Conservation (phyloP, 345 rosid species). For the Angophora floribunda region DNA sequence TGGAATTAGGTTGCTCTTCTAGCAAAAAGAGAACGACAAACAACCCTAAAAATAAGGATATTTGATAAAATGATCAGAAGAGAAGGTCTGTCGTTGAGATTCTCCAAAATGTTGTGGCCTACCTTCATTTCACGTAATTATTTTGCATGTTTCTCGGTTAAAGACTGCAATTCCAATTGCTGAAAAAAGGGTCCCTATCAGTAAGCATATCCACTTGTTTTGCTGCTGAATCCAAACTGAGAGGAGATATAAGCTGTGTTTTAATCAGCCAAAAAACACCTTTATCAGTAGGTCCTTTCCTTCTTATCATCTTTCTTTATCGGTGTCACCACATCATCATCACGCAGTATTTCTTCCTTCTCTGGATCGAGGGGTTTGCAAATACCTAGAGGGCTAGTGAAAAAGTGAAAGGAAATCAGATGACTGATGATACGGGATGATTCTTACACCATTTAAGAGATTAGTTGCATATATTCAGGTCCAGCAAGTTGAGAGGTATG, state of each 20-base stretch:
- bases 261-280: constrained; percentile 97
- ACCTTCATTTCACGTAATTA: too few relatives aligned
- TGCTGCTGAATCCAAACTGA: constrained; percentile 64
- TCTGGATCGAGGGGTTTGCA: constrained; percentile 71
- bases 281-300: constrained; percentile 94
- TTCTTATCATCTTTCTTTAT: constrained; percentile 73
- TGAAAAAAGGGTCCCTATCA: too few relatives aligned
- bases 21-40: background rate
- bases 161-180: too few relatives aligned
- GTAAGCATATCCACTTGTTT: constrained; percentile 11
- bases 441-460: background rate
- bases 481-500: background rate
- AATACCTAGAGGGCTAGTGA: constrained; percentile 53
- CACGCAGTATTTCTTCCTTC: constrained; percentile 85
- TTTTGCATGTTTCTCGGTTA: too few relatives aligned
- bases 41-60: background rate
- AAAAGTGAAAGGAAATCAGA: constrained; percentile 3
- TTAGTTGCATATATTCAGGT: constrained; percentile 76
- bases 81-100: constrained; percentile 67
- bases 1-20: constrained; percentile 2
- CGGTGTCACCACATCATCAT: constrained; percentile 70
- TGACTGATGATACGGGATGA: background rate
- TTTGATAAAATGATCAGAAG: constrained; percentile 1
- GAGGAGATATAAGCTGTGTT: constrained; percentile 90
- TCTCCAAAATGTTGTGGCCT: constrained; percentile 57